Base-by-base conservation (phyloP, 345 rosid genomes). In the Salix suchowensis region DNA sequence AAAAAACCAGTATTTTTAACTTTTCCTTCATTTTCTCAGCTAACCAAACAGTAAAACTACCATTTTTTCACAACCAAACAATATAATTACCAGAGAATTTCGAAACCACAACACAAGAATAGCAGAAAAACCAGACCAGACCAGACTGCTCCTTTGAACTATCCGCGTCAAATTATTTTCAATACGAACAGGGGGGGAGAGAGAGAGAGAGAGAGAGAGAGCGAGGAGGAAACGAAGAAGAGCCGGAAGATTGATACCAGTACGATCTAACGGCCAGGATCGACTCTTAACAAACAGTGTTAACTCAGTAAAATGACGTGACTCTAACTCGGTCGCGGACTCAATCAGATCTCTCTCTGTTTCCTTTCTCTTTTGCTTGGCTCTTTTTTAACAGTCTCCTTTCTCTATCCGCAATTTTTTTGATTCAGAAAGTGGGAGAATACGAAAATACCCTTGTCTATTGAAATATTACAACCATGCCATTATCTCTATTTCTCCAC, bases 261-360 rank as follows among this genome's bases (percentile, higher is more conserved):
- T 32, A 36, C 61, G 75, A 80, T 83, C 77, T 34, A 46, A 82
- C 78, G 80, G 79, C 78, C 72, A 71, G 79, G 85, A 74, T 79
- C 48, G 67, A 13, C 28, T 48, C 70, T 66, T 66, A 37, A 3
- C 21, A 54, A 82, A 36, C 58, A 85, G 74, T 67, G 77, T 73
- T 83, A 84, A 84, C 79, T 60, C 39, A 61, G 32, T 10, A 30
- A 21, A 9, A 5, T 24, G 79, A 61, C 69, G 79, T 60, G 79
- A 83, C 84, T 65, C 77, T 71, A 62, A 79, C 82, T 77, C 85
- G 81, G 61, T 68, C 74, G 64, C 64, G 11, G 78, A 80, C 85
- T 81, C 90, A 85, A 88, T 86, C 82, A 85, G 84, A 82, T 81
- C 83, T 65, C 81, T 69, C 76, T 70, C 79, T 60, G 74, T 69